Percentiles rank a stretch among this genome's conserved stretches.
Conservation (phyloP, 768 basidiomycete species). For the Termitomyces bulborhizus region DNA sequence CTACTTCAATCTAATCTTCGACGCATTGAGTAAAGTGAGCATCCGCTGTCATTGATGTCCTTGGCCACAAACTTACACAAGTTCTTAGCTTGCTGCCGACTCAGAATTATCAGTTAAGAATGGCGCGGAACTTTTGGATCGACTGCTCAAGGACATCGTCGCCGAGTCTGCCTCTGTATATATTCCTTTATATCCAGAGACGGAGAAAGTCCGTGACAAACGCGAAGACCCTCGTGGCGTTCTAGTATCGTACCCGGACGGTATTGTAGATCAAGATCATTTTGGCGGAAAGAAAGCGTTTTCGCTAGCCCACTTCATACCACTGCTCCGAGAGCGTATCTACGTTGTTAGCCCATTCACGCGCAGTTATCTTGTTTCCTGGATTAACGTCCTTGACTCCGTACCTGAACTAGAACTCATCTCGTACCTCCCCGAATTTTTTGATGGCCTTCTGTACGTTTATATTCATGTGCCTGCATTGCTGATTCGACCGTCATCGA, state of each 20-base stretch:
- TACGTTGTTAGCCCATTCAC: conserved; percentile 96
- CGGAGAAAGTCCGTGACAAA: conserved; percentile 59
- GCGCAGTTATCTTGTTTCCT: conserved; percentile 91
- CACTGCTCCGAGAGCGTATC: conserved; percentile 86
- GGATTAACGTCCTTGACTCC: conserved; percentile 94
- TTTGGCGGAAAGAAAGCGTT: conserved; percentile 67
- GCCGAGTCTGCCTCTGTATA: conserved; percentile 95
- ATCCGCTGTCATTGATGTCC: background rate
- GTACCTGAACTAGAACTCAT: conserved; percentile 96
- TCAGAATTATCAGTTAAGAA: conserved; percentile 96
- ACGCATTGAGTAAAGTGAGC: conserved; percentile 90
- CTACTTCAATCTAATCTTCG: conserved; percentile 98
- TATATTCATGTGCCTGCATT: conserved; percentile 4
- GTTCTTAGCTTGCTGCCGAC: conserved; percentile 83
- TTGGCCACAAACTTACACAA: background rate
- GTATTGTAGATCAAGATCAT: conserved; percentile 32
- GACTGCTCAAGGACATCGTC: conserved; percentile 96
- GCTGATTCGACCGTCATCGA: background rate
- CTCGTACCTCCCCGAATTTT: conserved; percentile 88
- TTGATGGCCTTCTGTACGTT: conserved; percentile 87
- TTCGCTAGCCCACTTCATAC: conserved; percentile 92
- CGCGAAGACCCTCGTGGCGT: conserved; percentile 53
- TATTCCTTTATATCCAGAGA: conserved; percentile 82
- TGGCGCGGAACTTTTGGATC: conserved; percentile 93
- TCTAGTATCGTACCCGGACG: conserved; percentile 59